phyloP scores from a whole-genome alignment of 306 rosid genomes.

The Myrica gale region DNA sequence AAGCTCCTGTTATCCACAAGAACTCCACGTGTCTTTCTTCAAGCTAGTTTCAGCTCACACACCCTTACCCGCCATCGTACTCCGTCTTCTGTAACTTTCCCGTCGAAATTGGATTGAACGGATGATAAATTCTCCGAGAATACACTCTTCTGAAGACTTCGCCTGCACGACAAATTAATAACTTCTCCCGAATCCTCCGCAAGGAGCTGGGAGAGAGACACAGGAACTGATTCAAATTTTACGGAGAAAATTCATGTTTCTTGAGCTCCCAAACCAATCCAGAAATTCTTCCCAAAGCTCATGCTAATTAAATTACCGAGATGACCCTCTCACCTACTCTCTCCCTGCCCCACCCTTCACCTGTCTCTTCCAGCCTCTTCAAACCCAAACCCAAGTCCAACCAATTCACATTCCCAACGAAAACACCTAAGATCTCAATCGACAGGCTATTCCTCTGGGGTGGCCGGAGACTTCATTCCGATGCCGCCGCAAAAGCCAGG shows the following conservation, averaged over 20 bases:
- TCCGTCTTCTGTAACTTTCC: constrained; percentile 23
- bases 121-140: background rate
- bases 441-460: constrained; percentile 25
- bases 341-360: constrained; percentile 44
- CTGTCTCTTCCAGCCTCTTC: constrained; percentile 39
- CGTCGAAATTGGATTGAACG: constrained; percentile 15
- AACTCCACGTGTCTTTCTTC: constrained; percentile 61
- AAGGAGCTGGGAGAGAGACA: background rate
- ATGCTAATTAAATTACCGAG: constrained; percentile 36
- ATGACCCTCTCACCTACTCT: constrained; percentile 60
- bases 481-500: constrained; percentile 21
- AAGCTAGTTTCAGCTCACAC: constrained; percentile 22
- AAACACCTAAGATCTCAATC: constrained; percentile 18
- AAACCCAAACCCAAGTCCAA: constrained; percentile 29
- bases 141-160: background rate
- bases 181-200: background rate
- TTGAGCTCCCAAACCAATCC: background rate
- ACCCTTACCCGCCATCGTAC: constrained; percentile 13
- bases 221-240: background rate
- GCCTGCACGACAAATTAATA: background rate
- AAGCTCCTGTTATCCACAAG: constrained; percentile 55
- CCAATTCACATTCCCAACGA: constrained; percentile 34
- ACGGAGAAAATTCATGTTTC: background rate
- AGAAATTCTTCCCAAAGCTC: constrained; percentile 9
- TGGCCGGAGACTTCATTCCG: constrained; percentile 23